Evolutionary conservation across 139 green algal species (phyloP).

Genomic region (Deuterostichococcus epilithicus): DNA sequence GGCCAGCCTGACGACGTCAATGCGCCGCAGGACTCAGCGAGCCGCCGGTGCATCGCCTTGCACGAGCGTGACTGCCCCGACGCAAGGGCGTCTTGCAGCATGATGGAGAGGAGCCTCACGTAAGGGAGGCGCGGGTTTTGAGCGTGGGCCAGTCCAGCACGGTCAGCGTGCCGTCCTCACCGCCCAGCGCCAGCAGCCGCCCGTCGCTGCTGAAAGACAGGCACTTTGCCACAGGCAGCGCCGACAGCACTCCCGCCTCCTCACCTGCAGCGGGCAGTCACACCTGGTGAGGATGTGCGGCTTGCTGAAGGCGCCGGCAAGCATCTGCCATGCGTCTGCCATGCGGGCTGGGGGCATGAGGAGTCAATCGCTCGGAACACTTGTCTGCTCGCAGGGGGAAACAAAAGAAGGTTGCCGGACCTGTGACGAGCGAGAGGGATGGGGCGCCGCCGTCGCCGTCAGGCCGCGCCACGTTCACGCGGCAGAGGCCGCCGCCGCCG

Average conservation of each 20-base stretch:
- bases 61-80: no score
- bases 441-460: background rate
- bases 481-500: slow-evolving; percentile 20
- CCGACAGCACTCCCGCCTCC: background rate
- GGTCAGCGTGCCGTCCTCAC: slow-evolving; percentile 26
- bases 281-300: background rate
- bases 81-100: no score
- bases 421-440: background rate
- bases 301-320: background rate
- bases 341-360: no score
- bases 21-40: no score
- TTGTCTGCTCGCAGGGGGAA: no score
- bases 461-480: slow-evolving; percentile 12
- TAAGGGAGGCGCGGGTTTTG: background rate
- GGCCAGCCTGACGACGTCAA: no score
- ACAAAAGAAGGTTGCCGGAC: no score
- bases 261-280: background rate
- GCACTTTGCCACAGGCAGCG: slow-evolving; percentile 24
- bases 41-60: no score
- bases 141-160: slow-evolving; percentile 10
- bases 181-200: slow-evolving; percentile 30
- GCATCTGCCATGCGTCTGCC: background rate
- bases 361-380: no score
- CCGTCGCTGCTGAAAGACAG: slow-evolving; percentile 35
- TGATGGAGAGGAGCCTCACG: background rate